phyloP scores from a whole-genome alignment of 805 yeast genomes.

The Crinitomyces ghanaensis region DNA sequence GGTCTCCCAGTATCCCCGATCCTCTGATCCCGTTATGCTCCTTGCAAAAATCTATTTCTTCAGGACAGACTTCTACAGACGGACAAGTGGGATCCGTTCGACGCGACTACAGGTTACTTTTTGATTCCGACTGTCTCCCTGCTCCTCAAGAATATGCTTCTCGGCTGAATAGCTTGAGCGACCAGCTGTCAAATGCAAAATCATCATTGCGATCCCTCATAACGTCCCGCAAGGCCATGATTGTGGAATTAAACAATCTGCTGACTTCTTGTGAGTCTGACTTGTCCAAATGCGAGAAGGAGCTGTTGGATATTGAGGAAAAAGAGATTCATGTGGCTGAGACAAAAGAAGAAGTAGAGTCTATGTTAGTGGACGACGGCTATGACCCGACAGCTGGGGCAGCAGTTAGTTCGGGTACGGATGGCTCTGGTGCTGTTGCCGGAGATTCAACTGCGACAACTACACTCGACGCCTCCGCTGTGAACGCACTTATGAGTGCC shows the following conservation, averaged over 20 bases:
- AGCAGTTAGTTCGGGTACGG: conserved; percentile 2
- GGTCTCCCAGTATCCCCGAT: conserved; percentile 5
- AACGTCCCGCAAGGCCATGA: conserved; percentile 14
- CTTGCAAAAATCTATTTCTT: conserved; percentile 6
- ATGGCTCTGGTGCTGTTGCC: not conserved
- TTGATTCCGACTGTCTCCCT: conserved; percentile 24
- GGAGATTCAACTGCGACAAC: conserved; percentile 1
- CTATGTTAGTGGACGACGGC: conserved; percentile 9
- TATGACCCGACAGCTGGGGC: no score
- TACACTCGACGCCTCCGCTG: conserved; percentile 2
- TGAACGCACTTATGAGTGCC: not conserved
- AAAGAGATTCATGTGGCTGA: conserved; percentile 20
- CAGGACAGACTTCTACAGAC: not conserved
- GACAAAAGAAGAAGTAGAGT: conserved; percentile 13
- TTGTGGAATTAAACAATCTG: conserved; percentile 23
- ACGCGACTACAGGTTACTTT: conserved; percentile 10
- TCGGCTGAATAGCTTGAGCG: conserved; percentile 17
- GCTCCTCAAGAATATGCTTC: conserved; percentile 25
- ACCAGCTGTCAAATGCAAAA: conserved; percentile 18
- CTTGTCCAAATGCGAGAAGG: conserved; percentile 19
- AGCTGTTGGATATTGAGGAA: conserved; percentile 19
- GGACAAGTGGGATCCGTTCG: conserved; percentile 1
- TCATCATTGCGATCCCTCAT: conserved; percentile 22
- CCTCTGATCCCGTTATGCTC: conserved; percentile 1
- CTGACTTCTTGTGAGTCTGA: conserved; percentile 20